phyloP scores from a whole-genome alignment of 768 basidiomycete genomes.

The Fomitopsis serialis region DNA sequence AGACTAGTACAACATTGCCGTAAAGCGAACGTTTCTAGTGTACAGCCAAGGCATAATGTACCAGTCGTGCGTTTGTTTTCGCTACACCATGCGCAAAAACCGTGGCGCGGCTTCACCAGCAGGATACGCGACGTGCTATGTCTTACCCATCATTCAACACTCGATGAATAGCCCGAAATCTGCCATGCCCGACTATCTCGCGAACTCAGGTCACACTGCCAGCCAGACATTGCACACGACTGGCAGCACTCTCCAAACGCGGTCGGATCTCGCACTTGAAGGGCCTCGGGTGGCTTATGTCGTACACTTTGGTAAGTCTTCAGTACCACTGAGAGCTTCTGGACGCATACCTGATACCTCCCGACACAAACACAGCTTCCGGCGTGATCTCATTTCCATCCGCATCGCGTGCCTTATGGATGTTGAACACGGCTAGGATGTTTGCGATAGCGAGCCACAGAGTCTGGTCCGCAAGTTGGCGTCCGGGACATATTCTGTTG shows the following conservation, averaged over 20 bases:
- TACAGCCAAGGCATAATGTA: too few relatives aligned
- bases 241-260: background rate
- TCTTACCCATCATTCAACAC: too few relatives aligned
- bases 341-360: background rate
- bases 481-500: background rate
- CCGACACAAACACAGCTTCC: background rate
- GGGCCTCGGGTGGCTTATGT: background rate
- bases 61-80: too few relatives aligned
- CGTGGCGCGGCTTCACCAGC: too few relatives aligned
- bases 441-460: background rate
- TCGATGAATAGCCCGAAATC: too few relatives aligned
- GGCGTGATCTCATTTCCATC: slow-evolving; percentile 37
- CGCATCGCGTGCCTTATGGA: slow-evolving; percentile 37
- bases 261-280: background rate
- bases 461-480: background rate
- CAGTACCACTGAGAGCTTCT: background rate
- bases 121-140: too few relatives aligned
- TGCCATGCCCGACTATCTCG: background rate
- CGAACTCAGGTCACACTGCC: background rate
- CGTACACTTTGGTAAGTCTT: background rate
- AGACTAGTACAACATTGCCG: too few relatives aligned
- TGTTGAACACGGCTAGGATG: slow-evolving; percentile 29
- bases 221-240: background rate
- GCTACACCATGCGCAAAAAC: too few relatives aligned
- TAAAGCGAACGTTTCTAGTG: too few relatives aligned